phyloP scores from a whole-genome alignment of 495 filamentous ascomycete species.

The Coniosporium apollinis region DNA sequence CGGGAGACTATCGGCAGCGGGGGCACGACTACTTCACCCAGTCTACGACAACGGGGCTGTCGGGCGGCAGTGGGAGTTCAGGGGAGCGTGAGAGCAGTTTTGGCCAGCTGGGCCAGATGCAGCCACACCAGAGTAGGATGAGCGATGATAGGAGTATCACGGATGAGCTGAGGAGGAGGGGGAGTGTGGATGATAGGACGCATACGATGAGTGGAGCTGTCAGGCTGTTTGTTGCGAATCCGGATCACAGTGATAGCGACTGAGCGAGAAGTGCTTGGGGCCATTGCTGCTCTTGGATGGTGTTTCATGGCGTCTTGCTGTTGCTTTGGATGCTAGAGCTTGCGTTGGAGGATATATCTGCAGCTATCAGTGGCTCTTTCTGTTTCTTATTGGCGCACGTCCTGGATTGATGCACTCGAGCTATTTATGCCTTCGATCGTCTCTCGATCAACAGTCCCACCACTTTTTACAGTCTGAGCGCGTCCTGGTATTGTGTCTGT shows the following conservation, averaged over 20 bases:
- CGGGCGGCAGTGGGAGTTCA: conserved; percentile 33
- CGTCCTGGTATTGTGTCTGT: no score
- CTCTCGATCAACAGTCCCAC: no score
- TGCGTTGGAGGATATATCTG: no score
- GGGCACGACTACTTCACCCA: conserved; percentile 23
- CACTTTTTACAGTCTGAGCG: no score
- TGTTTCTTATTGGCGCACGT: no score
- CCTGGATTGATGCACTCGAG: no score
- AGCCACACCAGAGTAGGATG: conserved; percentile 24
- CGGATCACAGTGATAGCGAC: conserved; percentile 61
- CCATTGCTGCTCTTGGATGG: no score
- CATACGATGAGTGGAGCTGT: conserved; percentile 63
- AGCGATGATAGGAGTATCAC: conserved; percentile 49
- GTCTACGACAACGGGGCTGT: conserved; percentile 22
- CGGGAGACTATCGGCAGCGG: conserved; percentile 22
- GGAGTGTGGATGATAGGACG: conserved; percentile 87
- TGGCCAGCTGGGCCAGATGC: conserved; percentile 37
- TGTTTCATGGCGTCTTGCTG: no score
- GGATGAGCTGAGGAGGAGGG: conserved; percentile 64
- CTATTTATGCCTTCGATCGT: no score
- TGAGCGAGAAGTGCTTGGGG: conserved; percentile 16
- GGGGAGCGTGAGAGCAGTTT: conserved; percentile 38
- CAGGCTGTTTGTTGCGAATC: conserved; percentile 86
- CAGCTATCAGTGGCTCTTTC: no score
- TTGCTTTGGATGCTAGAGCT: no score